Evolutionary conservation across 75 land plant genomes (phyloP).

Genomic region (Pinus albicaulis): DNA sequence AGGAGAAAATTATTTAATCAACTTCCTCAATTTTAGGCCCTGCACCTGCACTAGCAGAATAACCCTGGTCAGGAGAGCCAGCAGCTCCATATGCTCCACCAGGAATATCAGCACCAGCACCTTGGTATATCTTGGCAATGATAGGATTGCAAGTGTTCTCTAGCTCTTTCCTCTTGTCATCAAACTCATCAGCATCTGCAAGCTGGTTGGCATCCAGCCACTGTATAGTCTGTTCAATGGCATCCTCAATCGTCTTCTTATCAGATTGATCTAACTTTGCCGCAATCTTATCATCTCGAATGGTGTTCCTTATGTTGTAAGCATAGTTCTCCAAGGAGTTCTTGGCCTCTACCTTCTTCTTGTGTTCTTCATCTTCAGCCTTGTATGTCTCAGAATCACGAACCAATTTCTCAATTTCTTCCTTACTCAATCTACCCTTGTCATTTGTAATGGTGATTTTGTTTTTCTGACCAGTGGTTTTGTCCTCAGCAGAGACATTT

Average conservation of each 20-base stretch:
- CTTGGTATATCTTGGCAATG: conserved; percentile 31
- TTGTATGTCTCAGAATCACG: conserved; percentile 49
- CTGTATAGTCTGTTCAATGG: conserved; percentile 20
- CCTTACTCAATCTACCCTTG: conserved; percentile 46
- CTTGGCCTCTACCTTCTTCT: conserved; percentile 43
- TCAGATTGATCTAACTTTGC: neutral
- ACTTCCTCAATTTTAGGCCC: conserved; percentile 40
- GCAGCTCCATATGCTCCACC: neutral
- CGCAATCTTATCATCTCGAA: conserved; percentile 45
- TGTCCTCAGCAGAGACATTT: conserved; percentile 29
- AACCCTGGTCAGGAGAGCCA: conserved; percentile 13
- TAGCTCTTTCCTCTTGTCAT: conserved; percentile 37
- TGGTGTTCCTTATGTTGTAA: conserved; percentile 50
- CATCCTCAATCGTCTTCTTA: conserved; percentile 16
- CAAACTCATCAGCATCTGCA: conserved; percentile 41
- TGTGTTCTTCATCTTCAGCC: conserved; percentile 47
- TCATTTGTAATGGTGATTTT: conserved; percentile 50
- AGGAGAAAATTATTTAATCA: conserved; percentile 7
- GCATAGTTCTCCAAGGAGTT: conserved; percentile 48
- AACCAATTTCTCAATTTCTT: conserved; percentile 53
- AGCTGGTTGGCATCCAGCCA: conserved; percentile 45
- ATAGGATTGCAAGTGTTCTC: conserved; percentile 30
- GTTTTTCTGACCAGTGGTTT: conserved; percentile 28
- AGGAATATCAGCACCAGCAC: conserved; percentile 11
- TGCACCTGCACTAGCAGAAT: conserved; percentile 19